Percentiles rank a stretch among this genome's conserved stretches.
Evolutionary conservation across 1,284 basidiomycete genomes (phyloP).

Genomic region (Papiliotrema nemorosa): DNA sequence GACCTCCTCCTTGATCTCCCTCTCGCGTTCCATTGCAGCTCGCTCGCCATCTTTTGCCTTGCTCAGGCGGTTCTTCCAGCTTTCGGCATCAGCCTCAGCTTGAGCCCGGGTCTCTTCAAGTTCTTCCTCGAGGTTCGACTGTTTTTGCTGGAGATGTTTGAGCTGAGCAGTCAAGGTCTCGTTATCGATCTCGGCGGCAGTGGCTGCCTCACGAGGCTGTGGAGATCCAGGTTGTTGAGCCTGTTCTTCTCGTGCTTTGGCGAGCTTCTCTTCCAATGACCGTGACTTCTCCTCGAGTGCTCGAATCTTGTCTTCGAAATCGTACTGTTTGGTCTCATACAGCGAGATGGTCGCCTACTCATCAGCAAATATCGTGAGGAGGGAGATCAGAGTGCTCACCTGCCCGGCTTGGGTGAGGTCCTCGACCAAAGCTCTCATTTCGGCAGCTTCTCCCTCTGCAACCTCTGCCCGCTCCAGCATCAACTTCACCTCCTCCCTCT

Average conservation of each 20-base stretch:
- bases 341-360: slow-evolving; percentile 87
- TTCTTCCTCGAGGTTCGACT: slow-evolving; percentile 73
- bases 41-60: slow-evolving; percentile 76
- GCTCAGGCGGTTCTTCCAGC: slow-evolving; percentile 62
- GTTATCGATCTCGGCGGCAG: slow-evolving; percentile 85
- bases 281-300: slow-evolving; percentile 56
- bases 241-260: slow-evolving; percentile 28
- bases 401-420: slow-evolving; percentile 44
- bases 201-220: slow-evolving; percentile 51
- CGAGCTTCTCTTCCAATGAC: slow-evolving; percentile 29
- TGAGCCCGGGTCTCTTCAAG: slow-evolving; percentile 71
- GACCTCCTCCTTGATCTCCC: slow-evolving; percentile 60
- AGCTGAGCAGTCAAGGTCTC: slow-evolving; percentile 84
- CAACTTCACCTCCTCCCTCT: slow-evolving; percentile 42
- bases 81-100: slow-evolving; percentile 69
- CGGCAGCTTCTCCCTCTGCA: slow-evolving; percentile 30
- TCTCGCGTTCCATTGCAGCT: slow-evolving; percentile 63
- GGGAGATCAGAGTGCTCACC: no score
- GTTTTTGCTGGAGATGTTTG: slow-evolving; percentile 74
- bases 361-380: no score
- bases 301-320: slow-evolving; percentile 66
- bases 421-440: slow-evolving; percentile 42
- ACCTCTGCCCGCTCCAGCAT: slow-evolving; percentile 39
- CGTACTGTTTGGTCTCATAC: slow-evolving; percentile 77
- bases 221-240: slow-evolving; percentile 10